These are phyloP conservation scores for Dendrobium huoshanense DNA, from an alignment of 106 monocot genomes.

Conservation along the genomic window DNA sequence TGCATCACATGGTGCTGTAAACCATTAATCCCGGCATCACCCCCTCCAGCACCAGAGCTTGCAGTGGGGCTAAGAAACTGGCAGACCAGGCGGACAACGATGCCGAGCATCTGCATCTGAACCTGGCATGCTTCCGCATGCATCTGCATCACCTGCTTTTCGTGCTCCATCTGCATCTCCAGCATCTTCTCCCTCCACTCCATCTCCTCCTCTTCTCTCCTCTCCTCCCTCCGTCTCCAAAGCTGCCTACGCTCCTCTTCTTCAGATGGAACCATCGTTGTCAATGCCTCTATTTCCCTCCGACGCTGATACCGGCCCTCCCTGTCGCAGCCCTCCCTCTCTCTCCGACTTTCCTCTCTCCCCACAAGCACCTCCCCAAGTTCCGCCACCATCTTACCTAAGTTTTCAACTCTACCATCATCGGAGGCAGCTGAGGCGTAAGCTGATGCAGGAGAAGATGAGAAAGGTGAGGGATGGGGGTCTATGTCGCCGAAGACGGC, in stretches of 20 bases:
- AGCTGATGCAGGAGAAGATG: slow-evolving; percentile 2
- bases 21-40: slow-evolving; percentile 8
- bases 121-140: slow-evolving; percentile 46
- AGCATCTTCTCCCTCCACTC: slow-evolving; percentile 51
- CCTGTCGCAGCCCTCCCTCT: background rate
- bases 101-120: slow-evolving; percentile 30
- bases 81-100: slow-evolving; percentile 24
- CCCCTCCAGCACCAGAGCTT: slow-evolving; percentile 5
- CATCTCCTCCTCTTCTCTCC: slow-evolving; percentile 59
- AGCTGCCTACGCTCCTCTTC: slow-evolving; percentile 13
- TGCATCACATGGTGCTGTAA: slow-evolving; percentile 12
- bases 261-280: background rate
- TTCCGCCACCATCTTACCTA: slow-evolving; percentile 1
- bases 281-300: slow-evolving; percentile 11
- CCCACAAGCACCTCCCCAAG: background rate
- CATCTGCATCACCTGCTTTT: slow-evolving; percentile 56
- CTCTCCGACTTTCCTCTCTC: background rate
- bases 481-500: slow-evolving; percentile 45
- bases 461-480: background rate
- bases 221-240: slow-evolving; percentile 37
- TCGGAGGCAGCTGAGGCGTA: background rate
- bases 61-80: slow-evolving; percentile 26
- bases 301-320: background rate
- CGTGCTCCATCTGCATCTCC: slow-evolving; percentile 59
- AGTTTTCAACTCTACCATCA: background rate